These are phyloP conservation scores for Candida glucosophila DNA, from an alignment of 1,139 yeast genomes.

Conservation along the genomic window DNA sequence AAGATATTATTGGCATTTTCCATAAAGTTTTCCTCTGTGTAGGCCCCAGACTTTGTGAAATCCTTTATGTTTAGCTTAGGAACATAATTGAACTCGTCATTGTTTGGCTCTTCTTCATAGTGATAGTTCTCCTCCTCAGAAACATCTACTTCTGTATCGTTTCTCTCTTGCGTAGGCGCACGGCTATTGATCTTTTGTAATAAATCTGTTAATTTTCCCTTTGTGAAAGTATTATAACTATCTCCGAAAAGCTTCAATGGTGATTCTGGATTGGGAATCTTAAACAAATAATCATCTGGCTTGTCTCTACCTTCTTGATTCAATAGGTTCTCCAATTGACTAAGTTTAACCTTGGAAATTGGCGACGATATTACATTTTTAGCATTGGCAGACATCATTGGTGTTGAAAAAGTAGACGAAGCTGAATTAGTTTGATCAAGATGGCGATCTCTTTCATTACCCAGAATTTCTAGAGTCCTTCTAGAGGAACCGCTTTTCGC, in stretches of 20 bases:
- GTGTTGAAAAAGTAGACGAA: conserved; percentile 31
- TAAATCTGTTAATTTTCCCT: conserved; percentile 25
- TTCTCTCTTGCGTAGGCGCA: conserved; percentile 7
- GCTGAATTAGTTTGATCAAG: conserved; percentile 23
- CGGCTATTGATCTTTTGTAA: conserved; percentile 18
- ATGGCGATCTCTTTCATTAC: too few relatives aligned
- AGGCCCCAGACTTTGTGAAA: conserved; percentile 22
- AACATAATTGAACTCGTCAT: conserved; percentile 1
- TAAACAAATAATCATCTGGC: conserved; percentile 7
- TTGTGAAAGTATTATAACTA: conserved; percentile 36
- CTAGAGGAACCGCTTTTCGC: too few relatives aligned
- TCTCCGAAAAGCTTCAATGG: conserved; percentile 34
- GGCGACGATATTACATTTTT: conserved; percentile 6
- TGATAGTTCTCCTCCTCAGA: conserved; percentile 10
- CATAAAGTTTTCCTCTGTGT: conserved; percentile 29
- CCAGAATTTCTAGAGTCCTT: conserved; percentile 6
- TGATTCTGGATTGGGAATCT: conserved; percentile 20
- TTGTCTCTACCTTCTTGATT: conserved; percentile 10
- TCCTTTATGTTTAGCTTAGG: conserved; percentile 20
- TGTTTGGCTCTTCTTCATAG: conserved; percentile 1
- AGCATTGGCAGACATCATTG: conserved; percentile 15
- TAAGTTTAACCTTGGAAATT: conserved; percentile 15
- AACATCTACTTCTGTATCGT: background rate
- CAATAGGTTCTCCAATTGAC: conserved; percentile 15
- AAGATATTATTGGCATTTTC: conserved; percentile 33